A percentile compares a stretch with the other conserved stretches of the same genome.
Evolutionary conservation across 176 grass and related monocot species (phyloP).

Genomic region (Cenchrus americanus): DNA sequence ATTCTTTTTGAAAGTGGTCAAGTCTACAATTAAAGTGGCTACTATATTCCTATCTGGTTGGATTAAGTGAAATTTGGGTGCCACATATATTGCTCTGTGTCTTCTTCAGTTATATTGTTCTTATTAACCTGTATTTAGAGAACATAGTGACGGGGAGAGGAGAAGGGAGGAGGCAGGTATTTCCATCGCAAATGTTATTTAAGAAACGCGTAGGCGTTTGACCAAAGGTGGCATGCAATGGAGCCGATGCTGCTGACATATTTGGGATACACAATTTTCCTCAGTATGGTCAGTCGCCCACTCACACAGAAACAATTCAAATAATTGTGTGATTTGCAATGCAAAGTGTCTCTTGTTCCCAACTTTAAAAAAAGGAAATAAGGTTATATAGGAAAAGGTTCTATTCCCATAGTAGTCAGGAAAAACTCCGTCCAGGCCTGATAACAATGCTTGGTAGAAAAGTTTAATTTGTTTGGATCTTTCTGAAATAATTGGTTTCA

Average conservation of each 20-base stretch:
- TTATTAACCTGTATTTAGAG: neutral
- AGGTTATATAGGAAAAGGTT: neutral
- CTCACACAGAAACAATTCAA: neutral
- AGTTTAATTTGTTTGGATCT: neutral
- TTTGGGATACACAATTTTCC: conserved; percentile 1
- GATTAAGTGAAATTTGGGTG: conserved; percentile 16
- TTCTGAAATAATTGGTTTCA: conserved; percentile 10
- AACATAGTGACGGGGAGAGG: neutral
- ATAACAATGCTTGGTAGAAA: neutral
- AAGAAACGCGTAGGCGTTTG: neutral
- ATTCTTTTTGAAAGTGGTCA: conserved; percentile 12
- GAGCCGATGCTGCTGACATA: neutral
- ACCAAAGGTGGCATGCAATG: conserved; percentile 5
- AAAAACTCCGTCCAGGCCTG: neutral
- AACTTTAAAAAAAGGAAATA: neutral
- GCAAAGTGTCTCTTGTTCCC: neutral
- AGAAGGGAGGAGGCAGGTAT: neutral
- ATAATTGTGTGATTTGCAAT: neutral
- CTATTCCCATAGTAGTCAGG: neutral
- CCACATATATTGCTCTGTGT: neutral
- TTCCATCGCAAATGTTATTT: neutral
- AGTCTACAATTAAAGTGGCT: neutral
- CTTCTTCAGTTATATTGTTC: conserved; percentile 6
- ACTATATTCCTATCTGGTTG: neutral
- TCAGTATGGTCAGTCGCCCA: neutral